Evolutionary conservation across 2,329 filamentous ascomycete species (phyloP).

Genomic region (Pseudogymnoascus sp.): DNA sequence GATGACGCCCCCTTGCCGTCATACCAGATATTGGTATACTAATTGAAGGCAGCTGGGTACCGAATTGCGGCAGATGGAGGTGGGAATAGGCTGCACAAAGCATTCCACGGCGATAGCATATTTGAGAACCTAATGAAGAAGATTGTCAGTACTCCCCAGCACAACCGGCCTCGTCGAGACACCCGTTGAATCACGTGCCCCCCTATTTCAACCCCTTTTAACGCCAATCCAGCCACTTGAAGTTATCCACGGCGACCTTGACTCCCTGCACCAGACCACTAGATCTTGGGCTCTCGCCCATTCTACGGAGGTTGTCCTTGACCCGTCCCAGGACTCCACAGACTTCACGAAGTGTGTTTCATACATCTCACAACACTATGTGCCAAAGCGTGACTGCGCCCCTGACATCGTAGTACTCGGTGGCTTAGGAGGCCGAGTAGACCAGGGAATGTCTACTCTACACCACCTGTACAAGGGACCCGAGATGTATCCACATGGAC

Average conservation of each 20-base stretch:
- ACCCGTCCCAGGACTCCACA: constrained; percentile 77
- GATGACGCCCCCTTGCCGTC: constrained; percentile 7
- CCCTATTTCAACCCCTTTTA: background rate
- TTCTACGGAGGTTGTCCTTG: constrained; percentile 54
- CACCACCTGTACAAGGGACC: constrained; percentile 64
- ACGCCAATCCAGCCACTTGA: constrained; percentile 43
- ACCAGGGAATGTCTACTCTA: constrained; percentile 83
- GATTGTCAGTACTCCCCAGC: constrained; percentile 1
- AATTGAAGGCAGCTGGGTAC: constrained; percentile 42
- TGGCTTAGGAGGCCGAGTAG: constrained; percentile 80
- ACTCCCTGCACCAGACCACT: constrained; percentile 62
- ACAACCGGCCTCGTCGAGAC: background rate
- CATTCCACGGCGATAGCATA: constrained; percentile 10
- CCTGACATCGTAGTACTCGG: constrained; percentile 72
- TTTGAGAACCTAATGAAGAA: constrained; percentile 3
- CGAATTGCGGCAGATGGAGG: constrained; percentile 85
- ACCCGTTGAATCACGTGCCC: background rate
- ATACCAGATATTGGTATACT: constrained; percentile 12
- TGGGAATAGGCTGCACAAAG: constrained; percentile 51
- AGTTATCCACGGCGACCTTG: constrained; percentile 80
- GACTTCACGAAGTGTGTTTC: constrained; percentile 80
- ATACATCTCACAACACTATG: constrained; percentile 40
- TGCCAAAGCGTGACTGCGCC: constrained; percentile 18
- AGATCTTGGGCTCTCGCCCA: constrained; percentile 37
- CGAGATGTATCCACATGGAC: constrained; percentile 39